Base-by-base conservation (phyloP, 2,329 filamentous ascomycete species). In the Penicillium sumatraense region DNA sequence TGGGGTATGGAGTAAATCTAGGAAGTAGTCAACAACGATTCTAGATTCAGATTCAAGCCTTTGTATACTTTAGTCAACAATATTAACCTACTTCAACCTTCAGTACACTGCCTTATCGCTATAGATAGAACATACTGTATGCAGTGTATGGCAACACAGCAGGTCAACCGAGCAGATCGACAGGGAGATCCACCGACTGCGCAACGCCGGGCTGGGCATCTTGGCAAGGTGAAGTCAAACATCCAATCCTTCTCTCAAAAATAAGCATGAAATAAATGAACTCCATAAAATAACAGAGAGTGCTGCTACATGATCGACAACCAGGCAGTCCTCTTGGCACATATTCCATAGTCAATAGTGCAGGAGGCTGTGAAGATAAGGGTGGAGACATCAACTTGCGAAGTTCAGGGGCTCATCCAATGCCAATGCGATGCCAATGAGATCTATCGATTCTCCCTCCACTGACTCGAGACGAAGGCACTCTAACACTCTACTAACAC, bases 351-450 rank as follows among this genome's bases (percentile, higher is more conserved):
- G 3, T 50, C 59, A 60, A 62, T 60, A 62, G 57, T 59, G 45
- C 45, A 31, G 26, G 53, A 54, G 59, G 59, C 59, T 63, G 60
- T 61, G 62, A 58, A 23, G 53, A 58, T 51, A 57, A 56, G 49
- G 27, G 18, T 23, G 16, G 26, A 47, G 35, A n/a, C n/a, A n/a
- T n/a, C n/a, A n/a, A 7, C n/a, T 20, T 7, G 5, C 16, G 3
- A 18, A 16, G 53, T 41, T 56, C 54, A 60, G 55, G 57, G 57
- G 54, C n/a, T n/a, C n/a, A n/a, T n/a, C n/a, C n/a, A n/a, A n/a
- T 23, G 27, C 5, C 18, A 16, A 13, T 18, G 9, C 14, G 20
- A 29, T 13, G 13, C 9, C n/a, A 36, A 20, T 50, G 16, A 35
- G 45, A 53, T 57, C 33, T 50, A 51, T 55, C 51, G 36, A 45